phyloP scores from a whole-genome alignment of 139 green algal species.

The Diplosphaera chodatii region DNA sequence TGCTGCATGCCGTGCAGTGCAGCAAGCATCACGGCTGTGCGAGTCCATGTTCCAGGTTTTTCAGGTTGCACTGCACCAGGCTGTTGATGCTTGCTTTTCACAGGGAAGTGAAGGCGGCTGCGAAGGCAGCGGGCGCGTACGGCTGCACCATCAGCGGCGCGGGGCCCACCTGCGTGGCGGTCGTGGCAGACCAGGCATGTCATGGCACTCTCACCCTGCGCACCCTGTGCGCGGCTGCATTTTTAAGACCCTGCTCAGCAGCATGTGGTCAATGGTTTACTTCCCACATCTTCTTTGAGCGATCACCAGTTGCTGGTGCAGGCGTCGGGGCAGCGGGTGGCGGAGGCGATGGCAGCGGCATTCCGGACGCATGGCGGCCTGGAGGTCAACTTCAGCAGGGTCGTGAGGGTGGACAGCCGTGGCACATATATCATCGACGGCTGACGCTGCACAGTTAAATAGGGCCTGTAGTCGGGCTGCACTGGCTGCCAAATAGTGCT shows the following conservation, averaged over 20 bases:
- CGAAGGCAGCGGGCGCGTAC: slow-evolving; percentile 78
- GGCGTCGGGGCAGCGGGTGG: slow-evolving; percentile 48
- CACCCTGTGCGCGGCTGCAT: too few relatives aligned
- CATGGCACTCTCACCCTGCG: too few relatives aligned
- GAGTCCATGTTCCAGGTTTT: too few relatives aligned
- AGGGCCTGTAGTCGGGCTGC: too few relatives aligned
- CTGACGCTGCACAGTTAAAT: too few relatives aligned
- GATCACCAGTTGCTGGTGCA: slow-evolving; percentile 13
- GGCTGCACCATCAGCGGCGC: slow-evolving; percentile 96
- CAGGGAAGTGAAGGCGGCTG: slow-evolving; percentile 80
- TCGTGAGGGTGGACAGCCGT: slow-evolving; percentile 61
- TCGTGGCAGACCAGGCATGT: slow-evolving; percentile 52
- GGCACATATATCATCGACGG: slow-evolving; percentile 36
- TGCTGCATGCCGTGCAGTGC: too few relatives aligned
- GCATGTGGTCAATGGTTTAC: too few relatives aligned
- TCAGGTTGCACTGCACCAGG: too few relatives aligned
- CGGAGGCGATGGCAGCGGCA: slow-evolving; percentile 68
- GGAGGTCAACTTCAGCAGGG: slow-evolving; percentile 56
- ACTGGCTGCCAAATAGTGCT: too few relatives aligned
- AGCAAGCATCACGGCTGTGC: too few relatives aligned
- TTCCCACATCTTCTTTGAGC: too few relatives aligned
- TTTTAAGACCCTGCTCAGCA: too few relatives aligned
- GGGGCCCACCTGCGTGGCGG: slow-evolving; percentile 90
- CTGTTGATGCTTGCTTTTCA: background rate
- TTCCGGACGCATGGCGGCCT: slow-evolving; percentile 54